These are phyloP conservation scores for Fusarium sp. DNA, from an alignment of 2,329 filamentous ascomycete genomes.

Conservation along the genomic window DNA sequence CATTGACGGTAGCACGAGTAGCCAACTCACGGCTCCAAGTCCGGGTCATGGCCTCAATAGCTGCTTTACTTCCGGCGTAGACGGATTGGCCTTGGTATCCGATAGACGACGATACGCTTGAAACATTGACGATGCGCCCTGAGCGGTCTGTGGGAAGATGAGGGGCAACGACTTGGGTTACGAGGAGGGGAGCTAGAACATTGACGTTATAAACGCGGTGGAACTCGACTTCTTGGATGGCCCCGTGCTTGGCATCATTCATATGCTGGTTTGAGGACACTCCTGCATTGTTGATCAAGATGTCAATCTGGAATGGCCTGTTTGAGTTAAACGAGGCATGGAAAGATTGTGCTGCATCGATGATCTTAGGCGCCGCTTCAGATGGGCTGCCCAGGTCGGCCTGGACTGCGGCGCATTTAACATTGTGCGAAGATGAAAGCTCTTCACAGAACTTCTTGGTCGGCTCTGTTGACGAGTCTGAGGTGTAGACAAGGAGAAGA, in stretches of 20 bases:
- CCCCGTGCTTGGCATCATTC: slow-evolving; percentile 64
- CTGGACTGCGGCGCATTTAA: slow-evolving; percentile 49
- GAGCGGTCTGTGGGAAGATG: slow-evolving; percentile 78
- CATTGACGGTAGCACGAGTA: slow-evolving; percentile 67
- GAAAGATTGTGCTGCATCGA: slow-evolving; percentile 49
- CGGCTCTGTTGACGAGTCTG: slow-evolving; percentile 63
- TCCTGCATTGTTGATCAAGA: slow-evolving; percentile 90
- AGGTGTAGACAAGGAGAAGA: slow-evolving; percentile 72
- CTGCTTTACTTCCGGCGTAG: slow-evolving; percentile 71
- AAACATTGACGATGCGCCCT: slow-evolving; percentile 69
- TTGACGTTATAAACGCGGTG: slow-evolving; percentile 81
- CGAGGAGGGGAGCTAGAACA: slow-evolving; percentile 82
- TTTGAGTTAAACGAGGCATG: slow-evolving; percentile 44
- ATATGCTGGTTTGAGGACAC: slow-evolving; percentile 74
- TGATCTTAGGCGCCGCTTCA: slow-evolving; percentile 47
- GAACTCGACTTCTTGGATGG: slow-evolving; percentile 74
- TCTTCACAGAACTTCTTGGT: slow-evolving; percentile 63
- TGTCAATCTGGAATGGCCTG: slow-evolving; percentile 70
- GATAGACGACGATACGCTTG: slow-evolving; percentile 66
- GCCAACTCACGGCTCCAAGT: slow-evolving; percentile 70
- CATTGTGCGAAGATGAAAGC: slow-evolving; percentile 60
- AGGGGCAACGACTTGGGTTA: slow-evolving; percentile 79
- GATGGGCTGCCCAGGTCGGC: slow-evolving; percentile 50
- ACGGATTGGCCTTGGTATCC: slow-evolving; percentile 69
- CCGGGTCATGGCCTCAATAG: slow-evolving; percentile 70